These are phyloP conservation scores for Arthrobotrys musiformis DNA, from an alignment of 2,329 filamentous ascomycete genomes.

Conservation along the genomic window DNA sequence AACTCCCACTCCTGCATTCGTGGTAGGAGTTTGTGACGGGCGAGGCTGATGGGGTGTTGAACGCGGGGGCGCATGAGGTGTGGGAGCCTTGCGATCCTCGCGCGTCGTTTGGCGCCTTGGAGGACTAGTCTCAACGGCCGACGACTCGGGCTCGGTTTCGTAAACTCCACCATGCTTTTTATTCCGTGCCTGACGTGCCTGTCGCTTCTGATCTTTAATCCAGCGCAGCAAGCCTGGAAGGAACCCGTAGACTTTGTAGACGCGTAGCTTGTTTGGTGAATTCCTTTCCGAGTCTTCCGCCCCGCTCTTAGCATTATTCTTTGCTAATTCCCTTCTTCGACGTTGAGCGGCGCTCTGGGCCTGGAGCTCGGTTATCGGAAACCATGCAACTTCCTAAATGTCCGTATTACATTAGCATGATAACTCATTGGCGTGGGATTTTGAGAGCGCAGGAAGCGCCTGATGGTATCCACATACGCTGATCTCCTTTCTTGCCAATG, in stretches of 20 bases:
- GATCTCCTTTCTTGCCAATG: conserved; percentile 94
- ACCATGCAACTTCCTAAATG: conserved; percentile 49
- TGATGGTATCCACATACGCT: conserved; percentile 66
- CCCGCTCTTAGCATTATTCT: conserved; percentile 74
- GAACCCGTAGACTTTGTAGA: conserved; percentile 98
- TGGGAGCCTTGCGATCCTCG: conserved; percentile 2
- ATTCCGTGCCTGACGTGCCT: conserved; percentile 34
- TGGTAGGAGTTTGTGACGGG: not conserved
- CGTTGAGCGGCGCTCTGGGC: conserved; percentile 28
- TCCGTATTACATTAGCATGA: conserved; percentile 7
- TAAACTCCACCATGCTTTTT: conserved; percentile 51
- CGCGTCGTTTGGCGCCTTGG: conserved; percentile 42
- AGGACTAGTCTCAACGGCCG: conserved; percentile 44
- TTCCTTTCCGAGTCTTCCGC: conserved; percentile 67
- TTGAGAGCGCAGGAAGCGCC: not conserved
- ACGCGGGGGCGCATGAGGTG: not conserved
- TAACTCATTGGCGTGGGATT: not conserved
- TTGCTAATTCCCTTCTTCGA: conserved; percentile 67
- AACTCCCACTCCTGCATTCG: not conserved
- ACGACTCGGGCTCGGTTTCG: conserved; percentile 57
- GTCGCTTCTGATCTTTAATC: conserved; percentile 67
- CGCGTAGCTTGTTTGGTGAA: conserved; percentile 79
- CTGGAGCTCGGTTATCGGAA: conserved; percentile 44
- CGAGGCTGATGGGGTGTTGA: not conserved
- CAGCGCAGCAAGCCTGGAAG: conserved; percentile 85